Conservation (phyloP, 495 filamentous ascomycete species). For the Jackrogersella multiformis region DNA sequence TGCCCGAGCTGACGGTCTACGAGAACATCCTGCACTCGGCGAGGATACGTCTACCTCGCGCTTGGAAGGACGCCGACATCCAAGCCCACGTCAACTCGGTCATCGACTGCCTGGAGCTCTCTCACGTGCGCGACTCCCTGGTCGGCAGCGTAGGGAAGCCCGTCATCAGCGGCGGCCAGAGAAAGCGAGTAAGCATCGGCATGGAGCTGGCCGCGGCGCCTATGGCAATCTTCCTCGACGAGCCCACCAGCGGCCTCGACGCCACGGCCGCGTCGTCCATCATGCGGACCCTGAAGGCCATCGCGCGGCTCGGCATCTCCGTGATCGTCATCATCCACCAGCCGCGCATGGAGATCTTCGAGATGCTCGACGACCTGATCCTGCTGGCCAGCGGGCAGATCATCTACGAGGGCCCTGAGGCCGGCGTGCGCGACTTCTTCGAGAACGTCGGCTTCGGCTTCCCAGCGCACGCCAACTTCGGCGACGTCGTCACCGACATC, state of each 20-base stretch:
- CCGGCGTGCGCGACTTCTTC: conserved; percentile 54
- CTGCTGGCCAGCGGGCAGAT: conserved; percentile 56
- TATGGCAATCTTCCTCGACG: conserved; percentile 71
- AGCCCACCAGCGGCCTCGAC: conserved; percentile 72
- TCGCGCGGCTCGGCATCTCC: conserved; percentile 56
- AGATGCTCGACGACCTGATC: conserved; percentile 57
- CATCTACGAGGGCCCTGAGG: conserved; percentile 53
- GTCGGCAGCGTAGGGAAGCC: conserved; percentile 57
- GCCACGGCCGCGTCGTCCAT: conserved; percentile 70
- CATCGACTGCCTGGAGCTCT: conserved; percentile 56
- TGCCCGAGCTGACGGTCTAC: conserved; percentile 60
- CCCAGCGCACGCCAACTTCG: conserved; percentile 53
- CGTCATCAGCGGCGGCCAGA: conserved; percentile 59
- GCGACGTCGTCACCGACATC: conserved; percentile 62
- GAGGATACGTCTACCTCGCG: conserved; percentile 56
- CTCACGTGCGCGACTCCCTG: conserved; percentile 53
- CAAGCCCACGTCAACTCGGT: conserved; percentile 55
- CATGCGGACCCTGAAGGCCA: conserved; percentile 59
- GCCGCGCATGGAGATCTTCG: conserved; percentile 58
- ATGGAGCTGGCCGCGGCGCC: conserved; percentile 73
- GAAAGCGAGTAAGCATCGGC: conserved; percentile 62
- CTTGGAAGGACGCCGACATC: conserved; percentile 52
- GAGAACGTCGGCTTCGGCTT: conserved; percentile 56
- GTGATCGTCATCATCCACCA: conserved; percentile 60
- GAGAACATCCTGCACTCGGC: conserved; percentile 65